Evolutionary conservation across 1,139 yeast genomes (phyloP), one percentile per base, ranked within the genome.

Genomic region (Candida sojae): DNA sequence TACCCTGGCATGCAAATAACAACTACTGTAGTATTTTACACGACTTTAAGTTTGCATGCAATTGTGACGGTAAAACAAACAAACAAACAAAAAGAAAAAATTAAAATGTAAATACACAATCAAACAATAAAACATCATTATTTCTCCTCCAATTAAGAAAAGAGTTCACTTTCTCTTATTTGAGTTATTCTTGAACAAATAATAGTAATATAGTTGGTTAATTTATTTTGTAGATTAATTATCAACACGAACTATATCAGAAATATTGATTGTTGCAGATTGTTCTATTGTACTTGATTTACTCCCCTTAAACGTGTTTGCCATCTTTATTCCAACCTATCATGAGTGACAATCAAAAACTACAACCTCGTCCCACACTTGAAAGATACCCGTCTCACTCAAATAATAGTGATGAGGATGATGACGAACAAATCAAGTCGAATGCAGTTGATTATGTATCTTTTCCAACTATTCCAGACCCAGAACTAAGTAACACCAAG

Each of bases 401-500:
- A 17, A 56, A 56, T 36, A 56, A 55, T 37, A 54, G 57, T 44
- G 58, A 55, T 35, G 58, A 55, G 21, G 58, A 55, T 29, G 45
- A 25, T 30, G 32, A 30, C 10, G 10, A 25, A 11, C 36, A 13
- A 17, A 12, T 17, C 11, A 32, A 23, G 7, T 7, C 41, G 5
- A n/a, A n/a, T 7, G 28, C 38, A 5, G 28, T 17, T 2, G 79
- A 74, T 54, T 75, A 66, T 53, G 68, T 69, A 26, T 75, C 79
- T 37, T 75, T 75, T 50, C 80, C 80, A 10, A 69, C 72, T 6
- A 59, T 75, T 9, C 77, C 79, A 4, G 79, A 75, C 55, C 79
- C 80, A 1, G 75, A 74, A 49, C 59, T 62, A 35, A 71, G 69
- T 26, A 60, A 60, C 36, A 52, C 65, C 43, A 64, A 61, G 52